A percentile compares a stretch with the other conserved stretches of the same genome.
Evolutionary conservation across 2,329 filamentous ascomycete genomes (phyloP).

Genomic region (Aphanocladium album): DNA sequence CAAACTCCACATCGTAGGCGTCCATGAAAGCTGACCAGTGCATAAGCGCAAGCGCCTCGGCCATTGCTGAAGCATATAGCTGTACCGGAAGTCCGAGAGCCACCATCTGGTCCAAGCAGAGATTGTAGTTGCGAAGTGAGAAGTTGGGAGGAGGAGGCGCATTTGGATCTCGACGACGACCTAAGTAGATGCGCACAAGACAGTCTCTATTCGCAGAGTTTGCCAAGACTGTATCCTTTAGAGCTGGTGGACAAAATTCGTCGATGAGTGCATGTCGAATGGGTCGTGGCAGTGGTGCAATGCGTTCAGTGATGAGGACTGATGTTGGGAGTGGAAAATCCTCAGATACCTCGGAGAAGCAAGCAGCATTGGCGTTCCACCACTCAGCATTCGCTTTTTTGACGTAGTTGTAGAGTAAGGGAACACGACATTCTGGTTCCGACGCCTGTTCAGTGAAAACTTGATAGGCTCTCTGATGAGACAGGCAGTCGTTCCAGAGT

Average conservation of each 20-base stretch:
- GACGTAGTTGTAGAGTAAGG: too few relatives aligned
- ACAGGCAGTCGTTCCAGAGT: neutral
- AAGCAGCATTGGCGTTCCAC: too few relatives aligned
- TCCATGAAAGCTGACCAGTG: slow-evolving; percentile 20
- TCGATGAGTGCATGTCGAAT: too few relatives aligned
- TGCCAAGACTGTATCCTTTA: too few relatives aligned
- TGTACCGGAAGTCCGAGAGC: neutral
- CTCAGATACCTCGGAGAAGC: too few relatives aligned
- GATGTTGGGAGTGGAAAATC: too few relatives aligned
- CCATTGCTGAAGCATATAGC: slow-evolving; percentile 15
- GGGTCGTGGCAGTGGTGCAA: too few relatives aligned
- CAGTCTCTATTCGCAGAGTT: neutral
- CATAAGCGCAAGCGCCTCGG: slow-evolving; percentile 20
- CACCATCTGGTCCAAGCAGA: neutral
- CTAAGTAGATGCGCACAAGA: neutral
- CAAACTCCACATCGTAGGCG: slow-evolving; percentile 21
- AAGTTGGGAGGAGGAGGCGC: neutral
- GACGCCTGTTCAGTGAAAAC: too few relatives aligned
- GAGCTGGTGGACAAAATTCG: too few relatives aligned
- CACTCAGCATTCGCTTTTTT: too few relatives aligned
- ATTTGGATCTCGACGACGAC: neutral
- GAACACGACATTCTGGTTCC: too few relatives aligned
- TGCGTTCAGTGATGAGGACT: too few relatives aligned
- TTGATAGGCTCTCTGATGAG: neutral
- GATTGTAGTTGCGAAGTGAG: neutral